Evolutionary conservation across 352 stramenopile genomes (phyloP).

Genomic region (Phytopythium aichiense): DNA sequence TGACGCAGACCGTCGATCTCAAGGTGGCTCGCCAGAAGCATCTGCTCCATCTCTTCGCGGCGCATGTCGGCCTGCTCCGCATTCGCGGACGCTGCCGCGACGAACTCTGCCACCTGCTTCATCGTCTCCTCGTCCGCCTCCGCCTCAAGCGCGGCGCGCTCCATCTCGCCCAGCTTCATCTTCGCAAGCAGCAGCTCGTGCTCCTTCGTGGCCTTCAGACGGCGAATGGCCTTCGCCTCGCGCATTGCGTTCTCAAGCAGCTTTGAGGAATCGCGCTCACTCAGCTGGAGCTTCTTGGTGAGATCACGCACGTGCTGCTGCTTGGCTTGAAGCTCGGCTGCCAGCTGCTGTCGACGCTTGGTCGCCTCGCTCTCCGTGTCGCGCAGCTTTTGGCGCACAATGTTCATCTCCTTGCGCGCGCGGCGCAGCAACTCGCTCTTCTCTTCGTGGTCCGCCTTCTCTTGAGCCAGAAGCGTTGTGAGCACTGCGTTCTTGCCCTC

Average conservation of each 20-base stretch:
- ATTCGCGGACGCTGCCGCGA: conserved; percentile 20
- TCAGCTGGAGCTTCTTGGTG: conserved; percentile 49
- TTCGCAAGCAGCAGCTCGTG: conserved; percentile 58
- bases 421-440: conserved; percentile 49
- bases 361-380: conserved; percentile 55
- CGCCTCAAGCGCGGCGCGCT: conserved; percentile 30
- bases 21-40: conserved; percentile 43
- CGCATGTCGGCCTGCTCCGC: conserved; percentile 17
- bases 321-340: conserved; percentile 51
- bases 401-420: conserved; percentile 51
- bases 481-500: conserved; percentile 58
- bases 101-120: conserved; percentile 22
- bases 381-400: conserved; percentile 52
- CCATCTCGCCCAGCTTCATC: conserved; percentile 58
- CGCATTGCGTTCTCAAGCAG: conserved; percentile 42
- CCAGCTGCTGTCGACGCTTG: conserved; percentile 51
- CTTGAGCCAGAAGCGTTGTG: conserved; percentile 51
- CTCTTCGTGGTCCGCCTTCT: conserved; percentile 55
- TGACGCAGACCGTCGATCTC: conserved; percentile 58
- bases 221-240: conserved; percentile 42
- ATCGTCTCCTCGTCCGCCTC: conserved; percentile 31
- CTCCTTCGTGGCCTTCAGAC: conserved; percentile 56
- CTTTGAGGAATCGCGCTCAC: conserved; percentile 44
- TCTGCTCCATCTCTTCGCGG: conserved; percentile 44
- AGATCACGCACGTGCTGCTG: conserved; percentile 50